Conservation (phyloP, 768 basidiomycete genomes). For the Tylopilus rubrobrunneus region DNA sequence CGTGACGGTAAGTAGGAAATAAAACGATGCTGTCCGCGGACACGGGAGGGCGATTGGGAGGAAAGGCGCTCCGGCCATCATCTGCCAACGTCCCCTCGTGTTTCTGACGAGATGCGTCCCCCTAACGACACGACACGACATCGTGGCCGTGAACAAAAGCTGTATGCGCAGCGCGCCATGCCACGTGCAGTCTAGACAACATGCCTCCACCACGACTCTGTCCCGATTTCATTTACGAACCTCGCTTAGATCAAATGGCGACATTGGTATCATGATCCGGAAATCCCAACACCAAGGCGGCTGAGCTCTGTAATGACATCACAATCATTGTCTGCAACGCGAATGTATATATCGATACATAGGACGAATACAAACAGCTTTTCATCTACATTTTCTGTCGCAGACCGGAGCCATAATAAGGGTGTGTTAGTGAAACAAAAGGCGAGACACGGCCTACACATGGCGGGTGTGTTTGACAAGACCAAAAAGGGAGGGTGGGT, state of each 20-base stretch:
- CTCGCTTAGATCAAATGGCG: neutral
- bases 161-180: neutral
- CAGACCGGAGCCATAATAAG: neutral
- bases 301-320: neutral
- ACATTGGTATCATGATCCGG: too few species aligned
- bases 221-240: neutral
- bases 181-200: neutral
- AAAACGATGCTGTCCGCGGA: neutral
- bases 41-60: too few species aligned
- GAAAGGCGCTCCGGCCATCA: too few species aligned
- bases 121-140: neutral
- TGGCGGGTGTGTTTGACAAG: constrained; percentile 6
- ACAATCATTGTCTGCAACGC: constrained; percentile 14
- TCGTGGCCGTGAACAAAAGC: neutral
- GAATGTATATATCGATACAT: constrained; percentile 23
- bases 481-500: constrained; percentile 2
- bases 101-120: neutral
- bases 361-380: constrained; percentile 26
- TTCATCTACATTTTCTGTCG: constrained; percentile 17
- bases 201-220: neutral
- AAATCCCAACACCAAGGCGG: constrained; percentile 36
- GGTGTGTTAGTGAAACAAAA: neutral
- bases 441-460: neutral
- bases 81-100: neutral
- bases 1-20: too few species aligned